phyloP scores from a whole-genome alignment of 306 rosid species.

The Cyamopsis tetragonoloba region DNA sequence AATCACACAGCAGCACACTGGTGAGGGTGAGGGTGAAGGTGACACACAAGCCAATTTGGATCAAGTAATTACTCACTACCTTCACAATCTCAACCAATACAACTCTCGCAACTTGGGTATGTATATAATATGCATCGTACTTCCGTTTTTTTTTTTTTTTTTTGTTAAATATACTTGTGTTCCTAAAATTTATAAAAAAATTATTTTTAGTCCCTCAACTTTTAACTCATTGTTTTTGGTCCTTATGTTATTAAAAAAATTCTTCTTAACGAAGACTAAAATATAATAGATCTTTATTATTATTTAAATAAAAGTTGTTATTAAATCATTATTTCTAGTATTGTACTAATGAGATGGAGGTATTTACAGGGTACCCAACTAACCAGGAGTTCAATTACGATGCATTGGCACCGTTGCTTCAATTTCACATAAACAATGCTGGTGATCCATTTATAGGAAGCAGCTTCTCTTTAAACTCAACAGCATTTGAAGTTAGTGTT shows the following conservation, averaged over 20 bases:
- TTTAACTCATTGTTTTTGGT: too few species aligned
- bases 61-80: neutral
- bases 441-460: conserved; percentile 72
- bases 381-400: conserved; percentile 68
- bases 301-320: too few species aligned
- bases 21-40: too few species aligned
- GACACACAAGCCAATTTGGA: neutral
- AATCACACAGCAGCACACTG: neutral
- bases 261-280: too few species aligned
- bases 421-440: conserved; percentile 60
- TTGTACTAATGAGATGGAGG: too few species aligned
- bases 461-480: conserved; percentile 51
- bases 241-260: too few species aligned
- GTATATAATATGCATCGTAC: too few species aligned
- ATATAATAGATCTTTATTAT: too few species aligned
- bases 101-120: neutral
- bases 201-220: too few species aligned
- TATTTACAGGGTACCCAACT: neutral
- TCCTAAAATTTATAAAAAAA: too few species aligned
- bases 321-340: too few species aligned
- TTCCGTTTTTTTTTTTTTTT: neutral
- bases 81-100: neutral
- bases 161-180: too few species aligned
- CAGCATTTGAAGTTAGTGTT: conserved; percentile 59
- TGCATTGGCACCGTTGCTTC: conserved; percentile 47